Evolutionary conservation across 495 filamentous ascomycete species (phyloP), one percentile per base, ranked within the genome.

Genomic region (Penicillium desertorum): DNA sequence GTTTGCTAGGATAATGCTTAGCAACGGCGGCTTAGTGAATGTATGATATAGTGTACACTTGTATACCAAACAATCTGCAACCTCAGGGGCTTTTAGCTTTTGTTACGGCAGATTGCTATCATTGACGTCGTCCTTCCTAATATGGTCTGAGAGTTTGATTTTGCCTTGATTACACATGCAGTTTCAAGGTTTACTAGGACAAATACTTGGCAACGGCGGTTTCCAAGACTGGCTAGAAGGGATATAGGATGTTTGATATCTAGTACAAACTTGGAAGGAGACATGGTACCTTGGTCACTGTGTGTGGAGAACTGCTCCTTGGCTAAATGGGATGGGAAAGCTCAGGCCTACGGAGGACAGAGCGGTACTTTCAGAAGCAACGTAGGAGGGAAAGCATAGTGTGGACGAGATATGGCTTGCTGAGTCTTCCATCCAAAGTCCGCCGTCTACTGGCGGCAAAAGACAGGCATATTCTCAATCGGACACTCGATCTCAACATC

Each of bases 381-480:
- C 23, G 4, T 17, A 25, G 19, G 5, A 36, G 30, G 29, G 17
- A 30, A 30, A 20, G 39, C 9, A 41, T 19, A 27, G 7, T n/a
- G 32, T 32, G 11, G n/a, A 20, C 4, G n/a, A 30, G 7, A 36
- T 17, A 19, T 10, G 17, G 10, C 34, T 17, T 23, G 17, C 8
- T 11, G 25, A 36, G 16, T 14, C n/a, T 20, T 30, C 12, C 10
- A 17, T 48, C 27, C 16, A 16, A 12, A 14, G 14, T 6, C 25
- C 30, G 36, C 55, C 27, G 59, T 16, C 8, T 42, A 39, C 46
- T 52, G 25, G 55, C 64, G 64, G 34, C 51, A 58, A 57, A 82
- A 79, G 17, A 83, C 78, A 19, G 80, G 80, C 75, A 81, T 81
- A 5, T 63, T 67, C 27, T 80, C 76, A 58, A 81, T 71, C 19